Evolutionary conservation across 805 yeast species (phyloP), one percentile per base, ranked within the genome.

Genomic region (Yarrowia hollandica): DNA sequence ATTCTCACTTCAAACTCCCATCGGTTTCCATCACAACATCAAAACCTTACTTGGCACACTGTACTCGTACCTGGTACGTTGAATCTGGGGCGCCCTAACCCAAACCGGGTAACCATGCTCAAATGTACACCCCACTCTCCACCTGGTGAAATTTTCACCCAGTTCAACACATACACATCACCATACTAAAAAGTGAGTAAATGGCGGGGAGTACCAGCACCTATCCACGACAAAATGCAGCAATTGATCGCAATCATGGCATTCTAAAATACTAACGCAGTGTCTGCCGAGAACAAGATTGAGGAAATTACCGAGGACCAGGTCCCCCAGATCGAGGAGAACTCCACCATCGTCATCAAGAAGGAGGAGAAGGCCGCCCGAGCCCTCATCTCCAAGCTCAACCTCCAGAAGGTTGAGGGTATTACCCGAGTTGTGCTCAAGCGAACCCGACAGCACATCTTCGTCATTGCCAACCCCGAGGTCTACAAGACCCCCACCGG

Each of bases 361-460:
- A 88, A 86, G 79, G 86, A 89, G 79, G 97, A 91, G 80, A 88
- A 88, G 83, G 91, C 92, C 81, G 97, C 98, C 70, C 87, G 94
- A 80, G 90, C 86, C 73, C 76, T 85, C 70, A 85, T 94, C 78
- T 78, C 83, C 78, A 91, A 90, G 80, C 82, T 91, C 70, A 89
- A 86, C 76, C 82, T 92, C 78, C 88, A 88, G 83, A 88, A 82
- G 78, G 83, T 94, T 72, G 87, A 86, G 73, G 97, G 96, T 70
- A 88, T 92, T 73, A 79, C 88, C 74, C 88, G 98, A 79, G 98
- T 94, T 72, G 90, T 97, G 68, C 87, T 92, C 84, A 89, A 86
- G 80, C 89, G 85, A 81, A 85, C 88, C 79, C 90, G 91, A 75
- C 88, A 89, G 84, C 83, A 86, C 74, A 86, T 90, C 73, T 83